Evolutionary conservation across 225 moss, liverwort and hornwort genomes (phyloP).

Genomic region (Marchantia paleacea): DNA sequence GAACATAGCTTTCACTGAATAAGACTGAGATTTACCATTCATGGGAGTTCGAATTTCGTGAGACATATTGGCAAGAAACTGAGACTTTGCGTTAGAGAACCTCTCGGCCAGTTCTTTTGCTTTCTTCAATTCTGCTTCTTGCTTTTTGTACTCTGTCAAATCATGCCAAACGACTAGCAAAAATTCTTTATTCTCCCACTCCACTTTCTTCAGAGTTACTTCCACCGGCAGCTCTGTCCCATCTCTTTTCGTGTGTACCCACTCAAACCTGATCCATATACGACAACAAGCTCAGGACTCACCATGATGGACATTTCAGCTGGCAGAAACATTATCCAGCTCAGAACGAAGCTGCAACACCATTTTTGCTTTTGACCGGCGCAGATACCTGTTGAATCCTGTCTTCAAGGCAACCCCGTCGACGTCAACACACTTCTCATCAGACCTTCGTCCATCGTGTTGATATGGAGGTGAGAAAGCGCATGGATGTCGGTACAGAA

Average conservation of each 20-base stretch:
- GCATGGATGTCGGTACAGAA: not conserved
- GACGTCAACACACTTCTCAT: not conserved
- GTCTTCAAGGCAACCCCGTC: not conserved
- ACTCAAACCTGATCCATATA: not conserved
- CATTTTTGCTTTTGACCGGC: not conserved
- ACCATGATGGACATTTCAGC: too few relatives aligned
- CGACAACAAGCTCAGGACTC: not conserved
- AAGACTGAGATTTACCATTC: not conserved
- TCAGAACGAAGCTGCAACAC: not conserved
- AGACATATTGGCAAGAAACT: constrained; percentile 8
- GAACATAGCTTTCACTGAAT: too few relatives aligned
- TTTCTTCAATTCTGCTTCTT: not conserved
- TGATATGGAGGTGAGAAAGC: not conserved
- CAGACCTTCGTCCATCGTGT: not conserved
- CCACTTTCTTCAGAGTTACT: not conserved
- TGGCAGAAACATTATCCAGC: not conserved
- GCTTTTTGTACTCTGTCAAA: not conserved
- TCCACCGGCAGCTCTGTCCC: constrained; percentile 3
- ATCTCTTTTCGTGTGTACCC: not conserved
- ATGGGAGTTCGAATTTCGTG: constrained; percentile 6
- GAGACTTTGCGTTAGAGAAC: not conserved
- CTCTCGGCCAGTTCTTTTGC: constrained; percentile 1
- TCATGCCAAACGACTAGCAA: constrained; percentile 3
- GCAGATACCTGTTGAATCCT: not conserved
- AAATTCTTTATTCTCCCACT: not conserved